Evolutionary conservation across 2,329 filamentous ascomycete genomes (phyloP).

Genomic region (Fusarium marasasianum): DNA sequence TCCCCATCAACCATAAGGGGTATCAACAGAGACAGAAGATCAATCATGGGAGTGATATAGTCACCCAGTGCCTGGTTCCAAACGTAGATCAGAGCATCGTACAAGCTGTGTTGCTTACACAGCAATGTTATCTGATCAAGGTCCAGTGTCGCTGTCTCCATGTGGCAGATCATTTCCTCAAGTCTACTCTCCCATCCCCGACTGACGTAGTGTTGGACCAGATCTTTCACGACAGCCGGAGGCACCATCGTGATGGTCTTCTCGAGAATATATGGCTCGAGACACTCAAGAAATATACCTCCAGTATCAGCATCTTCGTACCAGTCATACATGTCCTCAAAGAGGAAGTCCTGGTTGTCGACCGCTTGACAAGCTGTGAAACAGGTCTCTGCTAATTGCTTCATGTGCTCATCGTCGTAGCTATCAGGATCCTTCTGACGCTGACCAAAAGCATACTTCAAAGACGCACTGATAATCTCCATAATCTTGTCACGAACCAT

Average conservation of each 20-base stretch:
- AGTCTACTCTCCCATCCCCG: constrained; percentile 80
- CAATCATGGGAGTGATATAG: constrained; percentile 89
- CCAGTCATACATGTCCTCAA: constrained; percentile 89
- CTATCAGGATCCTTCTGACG: constrained; percentile 59
- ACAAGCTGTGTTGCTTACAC: constrained; percentile 91
- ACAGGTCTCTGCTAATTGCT: constrained; percentile 82
- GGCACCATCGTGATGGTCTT: constrained; percentile 79
- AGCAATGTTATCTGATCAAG: constrained; percentile 91
- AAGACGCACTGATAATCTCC: constrained; percentile 91
- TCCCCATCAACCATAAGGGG: constrained; percentile 67
- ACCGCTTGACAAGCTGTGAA: constrained; percentile 85
- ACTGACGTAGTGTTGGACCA: constrained; percentile 82
- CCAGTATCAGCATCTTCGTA: constrained; percentile 81
- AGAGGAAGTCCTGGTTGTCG: constrained; percentile 82
- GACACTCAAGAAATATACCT: constrained; percentile 83
- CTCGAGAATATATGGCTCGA: constrained; percentile 89
- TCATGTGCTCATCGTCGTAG: constrained; percentile 68
- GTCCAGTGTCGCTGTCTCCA: constrained; percentile 90
- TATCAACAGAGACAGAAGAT: constrained; percentile 77
- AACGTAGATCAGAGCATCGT: constrained; percentile 95
- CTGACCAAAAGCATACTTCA: constrained; percentile 86
- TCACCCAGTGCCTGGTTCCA: constrained; percentile 93
- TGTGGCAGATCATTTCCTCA: constrained; percentile 93
- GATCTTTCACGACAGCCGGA: constrained; percentile 83
- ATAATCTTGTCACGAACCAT: constrained; percentile 89